Evolutionary conservation across 2,329 filamentous ascomycete genomes (phyloP).

Genomic region (Keithomyces neogunnii): DNA sequence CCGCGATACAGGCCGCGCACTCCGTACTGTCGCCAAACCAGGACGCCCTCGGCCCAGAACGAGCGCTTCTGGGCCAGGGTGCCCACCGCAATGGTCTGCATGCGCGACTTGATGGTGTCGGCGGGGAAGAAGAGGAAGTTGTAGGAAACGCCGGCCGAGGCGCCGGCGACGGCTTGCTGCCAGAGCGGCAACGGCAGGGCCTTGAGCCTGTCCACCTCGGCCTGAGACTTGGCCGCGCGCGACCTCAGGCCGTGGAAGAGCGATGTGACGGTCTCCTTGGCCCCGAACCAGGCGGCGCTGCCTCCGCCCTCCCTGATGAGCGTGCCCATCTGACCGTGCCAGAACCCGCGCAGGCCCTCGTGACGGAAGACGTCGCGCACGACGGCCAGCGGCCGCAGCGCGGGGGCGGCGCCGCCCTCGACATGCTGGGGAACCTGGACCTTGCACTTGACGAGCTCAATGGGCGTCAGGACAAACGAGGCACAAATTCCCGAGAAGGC

Average conservation of each 20-base stretch:
- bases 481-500: conserved; percentile 84
- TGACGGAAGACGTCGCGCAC: conserved; percentile 74
- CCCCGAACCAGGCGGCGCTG: conserved; percentile 89
- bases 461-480: conserved; percentile 83
- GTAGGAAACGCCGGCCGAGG: conserved; percentile 83
- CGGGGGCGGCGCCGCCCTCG: conserved; percentile 31
- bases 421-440: conserved; percentile 67
- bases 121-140: conserved; percentile 97
- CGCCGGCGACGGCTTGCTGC: conserved; percentile 83
- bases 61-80: conserved; percentile 46
- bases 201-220: conserved; percentile 31
- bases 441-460: conserved; percentile 97
- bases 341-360: conserved; percentile 79
- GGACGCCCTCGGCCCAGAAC: conserved; percentile 63
- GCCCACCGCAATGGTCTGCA: conserved; percentile 78
- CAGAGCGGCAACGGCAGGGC: conserved; percentile 61
- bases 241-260: conserved; percentile 56
- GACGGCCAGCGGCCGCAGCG: conserved; percentile 59
- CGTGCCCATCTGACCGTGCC: conserved; percentile 90
- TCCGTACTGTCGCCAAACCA: conserved; percentile 76
- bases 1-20: conserved; percentile 83
- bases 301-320: conserved; percentile 91
- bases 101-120: conserved; percentile 93
- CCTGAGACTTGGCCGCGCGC: conserved; percentile 27
- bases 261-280: conserved; percentile 71